Percentiles rank a stretch among this genome's conserved stretches.
phyloP scores from a whole-genome alignment of 2,329 filamentous ascomycete species.

The Didymella segeticola region DNA sequence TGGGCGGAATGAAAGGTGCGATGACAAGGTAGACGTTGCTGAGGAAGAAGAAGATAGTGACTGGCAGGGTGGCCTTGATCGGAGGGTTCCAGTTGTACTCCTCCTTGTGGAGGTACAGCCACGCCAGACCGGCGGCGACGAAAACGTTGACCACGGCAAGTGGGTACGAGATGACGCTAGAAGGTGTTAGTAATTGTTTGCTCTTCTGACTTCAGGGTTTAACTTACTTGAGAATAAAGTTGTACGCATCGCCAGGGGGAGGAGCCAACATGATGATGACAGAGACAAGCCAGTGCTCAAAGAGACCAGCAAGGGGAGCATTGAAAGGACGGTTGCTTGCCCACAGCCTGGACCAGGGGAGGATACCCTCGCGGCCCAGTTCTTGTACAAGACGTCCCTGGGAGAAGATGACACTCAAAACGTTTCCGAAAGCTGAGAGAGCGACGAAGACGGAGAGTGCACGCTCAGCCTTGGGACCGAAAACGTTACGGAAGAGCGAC shows the following conservation, averaged over 20 bases:
- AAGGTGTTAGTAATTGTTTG: constrained; percentile 1
- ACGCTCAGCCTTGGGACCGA: constrained; percentile 60
- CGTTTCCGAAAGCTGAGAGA: constrained; percentile 71
- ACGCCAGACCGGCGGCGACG: constrained; percentile 57
- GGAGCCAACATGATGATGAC: constrained; percentile 71
- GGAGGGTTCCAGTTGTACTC: constrained; percentile 58
- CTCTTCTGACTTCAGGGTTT: neutral
- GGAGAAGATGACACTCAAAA: constrained; percentile 72
- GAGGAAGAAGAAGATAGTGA: constrained; percentile 60
- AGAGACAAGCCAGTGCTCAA: constrained; percentile 69
- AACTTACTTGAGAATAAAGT: constrained; percentile 61
- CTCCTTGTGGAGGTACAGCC: constrained; percentile 52
- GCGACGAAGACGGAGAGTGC: constrained; percentile 71
- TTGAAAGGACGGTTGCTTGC: constrained; percentile 70
- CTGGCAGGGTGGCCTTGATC: constrained; percentile 58
- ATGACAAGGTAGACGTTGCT: constrained; percentile 61
- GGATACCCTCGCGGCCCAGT: constrained; percentile 69
- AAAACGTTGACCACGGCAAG: constrained; percentile 64
- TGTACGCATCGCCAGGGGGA: constrained; percentile 71
- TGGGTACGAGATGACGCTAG: constrained; percentile 68
- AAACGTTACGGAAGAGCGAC: constrained; percentile 64
- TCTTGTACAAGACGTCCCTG: constrained; percentile 71
- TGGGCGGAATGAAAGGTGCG: constrained; percentile 60
- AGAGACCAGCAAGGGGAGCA: constrained; percentile 66
- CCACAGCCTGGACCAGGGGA: constrained; percentile 68